Evolutionary conservation across 2,329 filamentous ascomycete species (phyloP).

Genomic region (Colletotrichum lentis): DNA sequence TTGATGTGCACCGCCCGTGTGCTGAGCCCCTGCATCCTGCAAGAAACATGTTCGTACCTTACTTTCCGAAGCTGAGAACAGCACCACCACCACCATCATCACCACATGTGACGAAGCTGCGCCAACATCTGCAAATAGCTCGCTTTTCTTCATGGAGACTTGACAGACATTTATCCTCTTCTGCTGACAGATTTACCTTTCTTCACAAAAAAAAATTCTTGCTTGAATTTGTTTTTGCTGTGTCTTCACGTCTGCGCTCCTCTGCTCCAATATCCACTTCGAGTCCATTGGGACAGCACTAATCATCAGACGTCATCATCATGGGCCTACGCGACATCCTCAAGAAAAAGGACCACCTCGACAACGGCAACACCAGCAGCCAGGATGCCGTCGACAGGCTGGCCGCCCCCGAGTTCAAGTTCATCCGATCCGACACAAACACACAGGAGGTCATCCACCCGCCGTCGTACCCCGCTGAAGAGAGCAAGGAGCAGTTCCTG

Average conservation of each 20-base stretch:
- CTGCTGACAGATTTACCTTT: no score
- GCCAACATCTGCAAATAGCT: constrained; percentile 17
- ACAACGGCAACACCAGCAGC: constrained; percentile 48
- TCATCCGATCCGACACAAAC: constrained; percentile 84
- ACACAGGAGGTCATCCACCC: constrained; percentile 81
- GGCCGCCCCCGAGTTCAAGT: constrained; percentile 73
- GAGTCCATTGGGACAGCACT: constrained; percentile 8
- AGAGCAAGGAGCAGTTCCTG: constrained; percentile 42
- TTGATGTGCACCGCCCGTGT: constrained; percentile 32
- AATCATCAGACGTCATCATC: constrained; percentile 37
- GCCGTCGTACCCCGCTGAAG: constrained; percentile 53
- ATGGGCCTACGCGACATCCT: constrained; percentile 64
- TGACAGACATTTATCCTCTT: constrained; percentile 17
- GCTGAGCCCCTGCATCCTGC: constrained; percentile 19
- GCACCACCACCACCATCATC: constrained; percentile 2
- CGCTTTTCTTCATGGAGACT: constrained; percentile 6
- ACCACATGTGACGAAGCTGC: constrained; percentile 17
- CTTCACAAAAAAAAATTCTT: no score
- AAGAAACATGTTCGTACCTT: background rate
- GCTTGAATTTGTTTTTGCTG: no score
- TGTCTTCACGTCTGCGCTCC: background rate
- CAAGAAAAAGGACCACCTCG: constrained; percentile 61
- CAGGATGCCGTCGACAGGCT: constrained; percentile 45
- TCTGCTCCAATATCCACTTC: background rate
- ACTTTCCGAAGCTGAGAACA: constrained; percentile 29